Evolutionary conservation across 2,329 filamentous ascomycete species (phyloP), one percentile per base, ranked within the genome.

Genomic region (Penicillium expansum): DNA sequence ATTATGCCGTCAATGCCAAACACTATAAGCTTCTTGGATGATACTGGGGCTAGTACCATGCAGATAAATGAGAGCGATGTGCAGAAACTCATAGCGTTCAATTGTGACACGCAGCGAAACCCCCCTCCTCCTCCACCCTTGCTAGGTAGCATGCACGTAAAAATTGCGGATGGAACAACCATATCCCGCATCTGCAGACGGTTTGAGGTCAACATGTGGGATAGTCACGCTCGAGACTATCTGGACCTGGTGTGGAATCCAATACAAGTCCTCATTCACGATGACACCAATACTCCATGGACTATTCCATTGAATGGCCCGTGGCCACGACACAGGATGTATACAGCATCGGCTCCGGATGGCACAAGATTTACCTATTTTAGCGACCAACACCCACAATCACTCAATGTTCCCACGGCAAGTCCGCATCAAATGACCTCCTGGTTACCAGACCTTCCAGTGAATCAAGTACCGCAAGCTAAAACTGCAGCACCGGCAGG

Each of bases 161-260:
- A 0, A 1, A 0, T 45, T 2, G 43, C 43, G 1, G 3, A 32
- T 11, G 43, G 43, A 2, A 0, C 1, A 20, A 0, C 0, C 1
- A 0, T 1, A 2, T 0, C 7, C 7, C 1, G 5, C 0, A 22
- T 16, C 2, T 45, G 43, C 29, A 11, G 14, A 7, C 29, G 11
- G 22, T 1, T 45, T 20, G 18, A 22, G 7, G 4, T 32, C 22
- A 45, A 45, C 29, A 14, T 45, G 27, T 30, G 3, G 11, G 11
- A 16, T 45, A 0, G 0, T 0, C 0, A 0, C 1, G 8, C n/a
- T 4, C 1, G 0, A 2, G 3, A 4, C 8, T 45, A 4, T 2
- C 0, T 45, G n/a, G 9, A 29, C n/a, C 2, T 1, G 1, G 0
- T 10, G 5, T 45, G 29, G 29, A 4, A 32, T 32, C 43, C 29